Evolutionary conservation across 805 yeast genomes (phyloP).

Genomic region (Ogataea philodendri): DNA sequence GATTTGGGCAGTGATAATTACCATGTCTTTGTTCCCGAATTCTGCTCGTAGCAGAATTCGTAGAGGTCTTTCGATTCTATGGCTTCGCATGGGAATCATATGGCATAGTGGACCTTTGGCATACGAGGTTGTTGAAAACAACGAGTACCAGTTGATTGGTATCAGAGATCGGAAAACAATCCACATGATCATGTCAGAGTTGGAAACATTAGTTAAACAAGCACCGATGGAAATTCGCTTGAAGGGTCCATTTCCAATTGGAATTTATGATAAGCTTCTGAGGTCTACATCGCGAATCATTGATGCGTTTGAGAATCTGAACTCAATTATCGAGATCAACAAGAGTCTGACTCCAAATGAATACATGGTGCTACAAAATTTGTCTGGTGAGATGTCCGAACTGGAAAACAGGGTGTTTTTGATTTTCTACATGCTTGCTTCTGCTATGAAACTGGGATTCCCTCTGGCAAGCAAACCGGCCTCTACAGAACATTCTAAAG

Average conservation of each 20-base stretch:
- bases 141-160: conserved; percentile 37
- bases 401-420: conserved; percentile 70
- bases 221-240: conserved; percentile 75
- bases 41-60: conserved; percentile 72
- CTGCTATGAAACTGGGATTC: conserved; percentile 70
- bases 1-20: conserved; percentile 71
- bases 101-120: conserved; percentile 77
- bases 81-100: conserved; percentile 77
- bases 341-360: conserved; percentile 53
- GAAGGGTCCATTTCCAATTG: conserved; percentile 67
- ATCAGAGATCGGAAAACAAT: conserved; percentile 42
- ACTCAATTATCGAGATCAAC: conserved; percentile 64
- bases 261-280: conserved; percentile 49
- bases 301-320: conserved; percentile 74
- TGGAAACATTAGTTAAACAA: conserved; percentile 58
- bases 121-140: conserved; percentile 33
- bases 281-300: conserved; percentile 60
- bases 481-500: conserved; percentile 71
- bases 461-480: conserved; percentile 80
- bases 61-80: conserved; percentile 60
- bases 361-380: conserved; percentile 50
- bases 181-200: conserved; percentile 55
- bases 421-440: conserved; percentile 74
- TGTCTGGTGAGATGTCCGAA: conserved; percentile 60
- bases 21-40: conserved; percentile 65